Base-by-base conservation (phyloP, 2,329 filamentous ascomycete genomes). In the Cladosporium sp. region DNA sequence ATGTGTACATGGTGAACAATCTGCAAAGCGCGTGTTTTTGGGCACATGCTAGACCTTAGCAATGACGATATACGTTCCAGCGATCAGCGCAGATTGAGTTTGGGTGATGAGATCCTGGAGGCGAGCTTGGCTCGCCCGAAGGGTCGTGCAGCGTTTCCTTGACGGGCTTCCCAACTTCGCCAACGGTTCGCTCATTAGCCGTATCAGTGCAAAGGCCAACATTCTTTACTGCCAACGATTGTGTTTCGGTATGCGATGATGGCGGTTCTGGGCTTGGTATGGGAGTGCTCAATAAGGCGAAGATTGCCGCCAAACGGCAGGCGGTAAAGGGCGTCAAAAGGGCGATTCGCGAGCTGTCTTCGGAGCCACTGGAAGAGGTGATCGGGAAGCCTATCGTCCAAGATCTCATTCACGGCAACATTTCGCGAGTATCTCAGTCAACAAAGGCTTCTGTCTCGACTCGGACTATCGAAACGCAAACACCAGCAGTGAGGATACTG, bases 31-130 rank as follows among this genome's bases (percentile, higher is more conserved):
- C 22, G 22, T 28, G 22, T 28, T 28, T 28, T 28, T 28, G 22
- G 1, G 22, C 4, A 5, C 7, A 28, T 28, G 22, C 22, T 28
- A 28, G 22, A 28, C 22, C 22, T 34, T 49, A 6, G 38, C 40
- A 22, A 50, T 50, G 48, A 50, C 48, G 48, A 43, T 35, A 43
- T 50, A 32, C 33, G 28, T 46, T 33, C 33, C 34, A 16, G 11
- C 19, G 46, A 49, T 49, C 46, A 14, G 46, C 46, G 46, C 14
- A 50, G 48, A 43, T 50, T 50, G 40, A n/a, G 31, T 50, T 50
- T 31, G 11, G 13, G 35, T 38, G 35, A 38, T 14, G 35, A 38
- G 11, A 18, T 31, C 9, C 9, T 28, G 44, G 7, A n/a, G 31
- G 4, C 11, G 35, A 14, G 35, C 38, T 14, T 34, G 48, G 32